Base-by-base conservation (phyloP, 1,284 basidiomycete genomes). In the Singerocomus inundabilis region DNA sequence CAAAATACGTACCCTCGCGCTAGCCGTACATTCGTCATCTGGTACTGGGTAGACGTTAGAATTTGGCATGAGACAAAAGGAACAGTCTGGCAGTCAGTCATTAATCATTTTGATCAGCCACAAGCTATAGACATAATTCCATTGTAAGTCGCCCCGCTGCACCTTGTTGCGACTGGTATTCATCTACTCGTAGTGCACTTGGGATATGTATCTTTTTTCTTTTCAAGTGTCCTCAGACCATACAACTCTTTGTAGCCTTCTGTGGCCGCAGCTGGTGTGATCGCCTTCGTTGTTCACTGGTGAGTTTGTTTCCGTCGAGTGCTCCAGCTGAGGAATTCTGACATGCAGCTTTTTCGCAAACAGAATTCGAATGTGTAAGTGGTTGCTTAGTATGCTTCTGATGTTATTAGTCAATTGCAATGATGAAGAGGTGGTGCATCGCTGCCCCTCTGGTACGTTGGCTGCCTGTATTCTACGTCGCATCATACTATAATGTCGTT, bases 251-350 rank as follows among this genome's bases (percentile, higher is more conserved):
- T 11, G 5, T 40, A 66, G 64, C 64, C 69, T 13, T 66, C 64
- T 33, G 64, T 66, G 11, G 64, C 64, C 2, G 55, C 69, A 8
- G 69, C 64, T 9, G 64, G 67, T n/a, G 12, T 31, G 3, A 51
- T 66, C n/a, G 70, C 64, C 0, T 66, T 66, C 48, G 54, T 70
- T 48, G 64, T 66, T 34, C 64, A 66, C 24, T 69, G 64, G 64
- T 67, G 0, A 5, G 64, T 48, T 24, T 2, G 31, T 32, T n/a
- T 16, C 3, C n/a, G 1, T 42, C 1, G 10, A 18, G 11, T 31
- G 15, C 13, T 42, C 11, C 6, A 9, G 34, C 9, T 13, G 6
- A 12, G 3, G 3, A 16, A 16, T 18, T 6, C 11, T 44, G 16
- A 53, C 8, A 8, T 13, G 2, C 15, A 67, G 64, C 34, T 67